A percentile compares a stretch with the other conserved stretches of the same genome.
Evolutionary conservation across 495 filamentous ascomycete genomes (phyloP).

Genomic region (Penicillium egyptiacum): DNA sequence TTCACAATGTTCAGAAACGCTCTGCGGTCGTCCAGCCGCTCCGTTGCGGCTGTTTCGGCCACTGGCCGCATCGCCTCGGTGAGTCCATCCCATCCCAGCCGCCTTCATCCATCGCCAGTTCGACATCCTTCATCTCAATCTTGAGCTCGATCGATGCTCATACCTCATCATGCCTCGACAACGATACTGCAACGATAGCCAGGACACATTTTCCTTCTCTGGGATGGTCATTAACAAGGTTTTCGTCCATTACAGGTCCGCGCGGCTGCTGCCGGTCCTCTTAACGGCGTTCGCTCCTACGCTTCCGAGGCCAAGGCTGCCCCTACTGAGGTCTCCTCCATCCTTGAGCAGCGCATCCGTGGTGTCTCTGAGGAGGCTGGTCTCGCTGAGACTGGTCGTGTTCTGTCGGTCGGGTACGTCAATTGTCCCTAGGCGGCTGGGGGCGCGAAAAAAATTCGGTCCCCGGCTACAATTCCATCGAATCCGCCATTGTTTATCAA

Average conservation of each 20-base stretch:
- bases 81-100: conserved; percentile 58
- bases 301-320: conserved; percentile 91
- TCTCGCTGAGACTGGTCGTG: conserved; percentile 97
- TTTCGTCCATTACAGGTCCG: conserved; percentile 64
- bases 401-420: conserved; percentile 97
- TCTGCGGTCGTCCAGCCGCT: conserved; percentile 90
- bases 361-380: conserved; percentile 95
- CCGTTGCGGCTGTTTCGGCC: conserved; percentile 89
- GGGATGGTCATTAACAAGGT: conserved; percentile 45
- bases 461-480: conserved; percentile 30
- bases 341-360: conserved; percentile 97
- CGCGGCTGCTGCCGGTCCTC: conserved; percentile 75
- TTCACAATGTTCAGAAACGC: conserved; percentile 95
- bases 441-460: conserved; percentile 40
- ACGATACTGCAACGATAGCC: conserved; percentile 27
- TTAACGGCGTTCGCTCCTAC: conserved; percentile 79
- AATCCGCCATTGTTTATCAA: conserved; percentile 24
- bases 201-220: conserved; percentile 32
- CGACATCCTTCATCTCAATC: conserved; percentile 40
- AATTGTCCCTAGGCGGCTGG: conserved; percentile 21
- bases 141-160: conserved; percentile 41
- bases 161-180: conserved; percentile 30
- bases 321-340: conserved; percentile 97
- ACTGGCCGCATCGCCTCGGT: conserved; percentile 86
- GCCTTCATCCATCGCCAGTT: conserved; percentile 35